Evolutionary conservation across 176 grass and related monocot genomes (phyloP).

Genomic region (Canna indica): DNA sequence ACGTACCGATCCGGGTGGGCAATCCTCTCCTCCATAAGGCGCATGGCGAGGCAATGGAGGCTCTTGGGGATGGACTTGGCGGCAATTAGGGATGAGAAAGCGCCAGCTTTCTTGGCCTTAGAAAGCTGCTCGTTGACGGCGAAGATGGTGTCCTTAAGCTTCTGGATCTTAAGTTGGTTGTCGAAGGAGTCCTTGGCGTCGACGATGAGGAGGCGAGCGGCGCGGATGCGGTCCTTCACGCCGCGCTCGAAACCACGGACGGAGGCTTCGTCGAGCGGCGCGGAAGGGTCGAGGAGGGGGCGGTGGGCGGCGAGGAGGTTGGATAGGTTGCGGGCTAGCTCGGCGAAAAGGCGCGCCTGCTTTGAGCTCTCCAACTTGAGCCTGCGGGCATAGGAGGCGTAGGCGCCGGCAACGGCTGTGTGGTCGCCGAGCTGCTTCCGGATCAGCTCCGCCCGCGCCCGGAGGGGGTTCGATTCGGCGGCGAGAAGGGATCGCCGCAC

Average conservation of each 20-base stretch:
- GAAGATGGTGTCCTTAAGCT: constrained; percentile 94
- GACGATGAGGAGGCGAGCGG: constrained; percentile 58
- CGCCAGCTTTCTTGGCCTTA: constrained; percentile 80
- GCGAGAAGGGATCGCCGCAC: constrained; percentile 8
- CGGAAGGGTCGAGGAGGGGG: background rate
- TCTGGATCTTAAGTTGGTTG: constrained; percentile 97
- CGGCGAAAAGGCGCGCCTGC: constrained; percentile 64
- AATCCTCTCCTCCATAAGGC: constrained; percentile 86
- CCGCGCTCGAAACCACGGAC: constrained; percentile 48
- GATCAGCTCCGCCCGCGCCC: constrained; percentile 40
- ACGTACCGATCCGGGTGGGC: constrained; percentile 45
- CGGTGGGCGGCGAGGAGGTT: constrained; percentile 32
- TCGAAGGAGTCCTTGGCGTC: constrained; percentile 83
- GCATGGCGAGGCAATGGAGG: constrained; percentile 96
- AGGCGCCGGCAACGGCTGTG: constrained; percentile 32
- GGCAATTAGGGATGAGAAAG: constrained; percentile 91
- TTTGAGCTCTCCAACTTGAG: constrained; percentile 62
- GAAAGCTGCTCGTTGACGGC: constrained; percentile 77
- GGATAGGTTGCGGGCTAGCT: constrained; percentile 80
- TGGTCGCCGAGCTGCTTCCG: constrained; percentile 68
- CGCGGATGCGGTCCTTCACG: constrained; percentile 77
- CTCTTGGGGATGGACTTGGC: constrained; percentile 93
- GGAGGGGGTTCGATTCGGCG: constrained; percentile 37
- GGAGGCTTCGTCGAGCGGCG: constrained; percentile 2
- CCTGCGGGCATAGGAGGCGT: constrained; percentile 47